Evolutionary conservation across 352 stramenopile genomes (phyloP), one percentile per base, ranked within the genome.

Genomic region (Phytophthora hibernalis): DNA sequence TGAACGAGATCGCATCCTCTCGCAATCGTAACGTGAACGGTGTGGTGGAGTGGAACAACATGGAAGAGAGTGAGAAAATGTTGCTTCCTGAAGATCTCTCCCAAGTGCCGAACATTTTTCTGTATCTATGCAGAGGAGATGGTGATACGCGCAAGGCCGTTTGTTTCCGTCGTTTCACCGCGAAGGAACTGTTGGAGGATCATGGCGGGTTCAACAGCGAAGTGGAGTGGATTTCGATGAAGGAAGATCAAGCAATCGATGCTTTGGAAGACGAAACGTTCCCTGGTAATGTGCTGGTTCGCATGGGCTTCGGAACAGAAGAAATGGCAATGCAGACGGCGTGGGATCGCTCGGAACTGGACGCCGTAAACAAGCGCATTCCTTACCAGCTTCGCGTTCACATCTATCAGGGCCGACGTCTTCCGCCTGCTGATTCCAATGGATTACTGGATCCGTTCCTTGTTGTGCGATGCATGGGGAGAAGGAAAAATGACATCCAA

Each of bases 101-200:
- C 0, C 85, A 96, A 63, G 85, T 97, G 10, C 91, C 91, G 3
- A 90, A 97, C 43, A 80, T 97, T 47, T 97, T 97, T 58, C 65
- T 97, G 56, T 95, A 97, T 54, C 57, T 97, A 28, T 91, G 84
- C 68, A 79, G 77, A 45, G 84, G 85, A 47, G 82, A 92, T 40
- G 80, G 81, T 16, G 82, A 87, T 26, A 82, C 71, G 8, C 71
- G 84, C 1, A 82, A 80, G n/a, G 70, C 74, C 0, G 72, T 97
- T 22, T 96, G 83, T 43, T 97, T 86, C 66, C 82, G 82, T 28
- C 89, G 91, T 9, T 94, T 92, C 72, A 87, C 68, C 6, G 87
- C 89, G 2, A 85, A 90, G 51, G 85, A 96, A 11, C 66, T 97
- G 0, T 47, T 97, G 13, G 71, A 89, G 2, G 55, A 70, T 3